Conservation (phyloP, 768 basidiomycete genomes). For the Candolleomyces aberdarensis region DNA sequence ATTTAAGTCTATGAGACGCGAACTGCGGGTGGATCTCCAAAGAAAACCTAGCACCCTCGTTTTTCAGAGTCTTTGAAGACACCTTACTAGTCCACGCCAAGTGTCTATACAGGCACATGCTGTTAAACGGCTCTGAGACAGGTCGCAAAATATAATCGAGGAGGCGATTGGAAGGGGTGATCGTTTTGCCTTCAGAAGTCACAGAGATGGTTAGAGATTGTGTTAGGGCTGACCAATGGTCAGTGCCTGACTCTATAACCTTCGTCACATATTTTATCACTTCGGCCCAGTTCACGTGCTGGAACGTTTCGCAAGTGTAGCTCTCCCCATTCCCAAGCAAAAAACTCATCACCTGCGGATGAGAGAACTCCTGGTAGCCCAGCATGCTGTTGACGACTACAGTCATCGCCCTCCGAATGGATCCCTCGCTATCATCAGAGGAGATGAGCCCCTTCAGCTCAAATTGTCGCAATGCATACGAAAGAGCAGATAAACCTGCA, state of each 20-base stretch:
- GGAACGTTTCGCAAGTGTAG: background rate
- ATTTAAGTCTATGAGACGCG: background rate
- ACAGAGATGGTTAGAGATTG: too few relatives aligned
- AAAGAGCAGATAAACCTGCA: background rate
- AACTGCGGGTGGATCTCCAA: background rate
- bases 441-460: too few relatives aligned
- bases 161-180: too few relatives aligned
- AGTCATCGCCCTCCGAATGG: conserved; percentile 8
- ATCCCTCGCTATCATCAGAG: background rate
- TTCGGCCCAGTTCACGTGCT: background rate
- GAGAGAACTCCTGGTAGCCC: conserved; percentile 22
- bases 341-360: conserved; percentile 27
- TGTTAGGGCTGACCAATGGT: too few relatives aligned
- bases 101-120: too few relatives aligned
- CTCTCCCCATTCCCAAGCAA: conserved; percentile 16
- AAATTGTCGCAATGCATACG: background rate
- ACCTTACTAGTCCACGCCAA: too few relatives aligned
- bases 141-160: too few relatives aligned
- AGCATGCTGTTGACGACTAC: conserved; percentile 7
- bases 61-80: background rate
- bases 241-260: too few relatives aligned
- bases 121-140: too few relatives aligned
- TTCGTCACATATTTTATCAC: background rate
- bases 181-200: too few relatives aligned
- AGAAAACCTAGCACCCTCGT: background rate